Base-by-base conservation (phyloP, 164 flowering plant genomes). In the Piper betle region DNA sequence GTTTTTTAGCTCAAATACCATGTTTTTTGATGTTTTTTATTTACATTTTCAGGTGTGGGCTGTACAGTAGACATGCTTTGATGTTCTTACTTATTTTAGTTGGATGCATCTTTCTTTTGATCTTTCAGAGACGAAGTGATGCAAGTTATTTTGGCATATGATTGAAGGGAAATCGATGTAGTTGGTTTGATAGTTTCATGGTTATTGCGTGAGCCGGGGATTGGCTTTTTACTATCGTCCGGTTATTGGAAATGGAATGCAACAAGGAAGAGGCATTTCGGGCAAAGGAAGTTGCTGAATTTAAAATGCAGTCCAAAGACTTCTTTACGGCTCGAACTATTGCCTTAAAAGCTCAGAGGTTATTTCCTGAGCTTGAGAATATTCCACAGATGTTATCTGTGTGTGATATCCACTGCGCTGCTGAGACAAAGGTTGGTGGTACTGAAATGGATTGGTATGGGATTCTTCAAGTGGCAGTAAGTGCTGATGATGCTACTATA, bases 261-360 rank as follows among this genome's bases (percentile, higher is more conserved):
- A 91, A 88, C 74, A 86, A 82, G 72, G 96, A 84, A 66, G 96
- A 88, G 75, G 96, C 97, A 54, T 16, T 75, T 10, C 78, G 82
- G 69, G 97, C 90, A 59, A 91, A 73, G 74, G 79, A 18, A 3
- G 65, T 88, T 43, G 97, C 96, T 16, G 87, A 82, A 66, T 72
- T 64, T 67, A 86, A 76, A 73, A 80, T 91, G 92, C 58, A 69
- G 25, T 62, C 19, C 39, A 78, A 77, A 60, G 96, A 91, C 68
- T 92, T 81, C 72, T 20, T 17, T 1, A 87, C 78, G 18, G 98
- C 96, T 50, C 82, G 68, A 13, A 85, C 61, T 64, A 50, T 83
- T 57, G 82, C 71, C 10, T 62, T 73, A 6, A 84, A 73, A 70
- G 98, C 98, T 37, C 85, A 87, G 63, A 73, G 71, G 52, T 82